Conservation (phyloP, 257 asterid genomes). For the Leonotis leonurus region DNA sequence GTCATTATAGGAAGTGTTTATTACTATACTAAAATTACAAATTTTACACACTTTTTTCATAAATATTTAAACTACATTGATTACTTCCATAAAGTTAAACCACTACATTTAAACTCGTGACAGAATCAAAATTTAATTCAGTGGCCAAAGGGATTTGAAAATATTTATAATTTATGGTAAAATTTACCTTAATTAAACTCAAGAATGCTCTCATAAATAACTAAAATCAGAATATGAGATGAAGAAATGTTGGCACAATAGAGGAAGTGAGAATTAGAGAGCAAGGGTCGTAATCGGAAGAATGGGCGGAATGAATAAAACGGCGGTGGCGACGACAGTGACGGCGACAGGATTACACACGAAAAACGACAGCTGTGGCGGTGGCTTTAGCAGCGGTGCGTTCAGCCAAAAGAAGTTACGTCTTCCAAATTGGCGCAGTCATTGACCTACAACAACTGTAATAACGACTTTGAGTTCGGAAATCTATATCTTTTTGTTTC, state of each 20-base stretch:
- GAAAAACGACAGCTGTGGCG: not conserved
- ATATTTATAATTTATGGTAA: too few species aligned
- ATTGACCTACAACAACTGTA: conserved; percentile 26
- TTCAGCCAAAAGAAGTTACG: conserved; percentile 22
- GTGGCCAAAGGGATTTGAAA: too few species aligned
- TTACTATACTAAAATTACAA: too few species aligned
- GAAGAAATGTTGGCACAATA: not conserved
- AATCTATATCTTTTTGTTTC: conserved; percentile 62
- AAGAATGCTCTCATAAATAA: too few species aligned
- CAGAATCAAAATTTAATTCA: too few species aligned
- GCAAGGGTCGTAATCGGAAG: not conserved
- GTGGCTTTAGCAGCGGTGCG: not conserved
- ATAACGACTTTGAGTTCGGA: conserved; percentile 28
- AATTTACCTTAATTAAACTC: too few species aligned
- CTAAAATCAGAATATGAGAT: not conserved
- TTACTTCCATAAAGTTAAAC: too few species aligned
- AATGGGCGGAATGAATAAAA: conserved; percentile 24
- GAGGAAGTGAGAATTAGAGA: not conserved
- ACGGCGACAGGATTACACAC: conserved; percentile 3
- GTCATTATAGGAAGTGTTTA: too few species aligned
- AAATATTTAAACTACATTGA: too few species aligned
- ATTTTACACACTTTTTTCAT: too few species aligned
- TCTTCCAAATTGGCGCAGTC: conserved; percentile 39
- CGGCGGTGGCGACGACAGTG: too few species aligned
- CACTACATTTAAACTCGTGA: too few species aligned